Evolutionary conservation across 352 stramenopile species (phyloP).

Genomic region (Pseudoperonospora humuli): DNA sequence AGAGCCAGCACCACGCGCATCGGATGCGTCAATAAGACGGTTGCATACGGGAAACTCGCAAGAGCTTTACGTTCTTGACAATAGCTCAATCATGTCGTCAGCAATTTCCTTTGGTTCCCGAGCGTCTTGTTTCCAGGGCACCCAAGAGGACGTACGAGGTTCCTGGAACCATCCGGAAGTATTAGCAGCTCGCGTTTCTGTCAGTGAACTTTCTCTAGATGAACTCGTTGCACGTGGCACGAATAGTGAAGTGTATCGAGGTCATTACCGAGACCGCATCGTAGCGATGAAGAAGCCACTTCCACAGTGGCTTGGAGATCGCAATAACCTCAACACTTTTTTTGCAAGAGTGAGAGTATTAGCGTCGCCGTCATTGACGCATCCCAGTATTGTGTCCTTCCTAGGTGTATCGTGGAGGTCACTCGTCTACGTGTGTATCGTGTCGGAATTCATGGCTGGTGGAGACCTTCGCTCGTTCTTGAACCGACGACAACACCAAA

Average conservation of each 20-base stretch:
- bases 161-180: conserved; percentile 25
- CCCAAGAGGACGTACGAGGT: conserved; percentile 1
- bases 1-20: conserved; percentile 6
- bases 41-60: conserved; percentile 4
- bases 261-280: conserved; percentile 24
- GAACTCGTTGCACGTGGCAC: conserved; percentile 25
- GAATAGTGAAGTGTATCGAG: conserved; percentile 57
- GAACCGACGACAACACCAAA: conserved; percentile 21
- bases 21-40: conserved; percentile 7
- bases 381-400: conserved; percentile 38
- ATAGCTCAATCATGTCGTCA: conserved; percentile 10
- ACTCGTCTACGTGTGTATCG: conserved; percentile 34
- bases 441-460: conserved; percentile 53
- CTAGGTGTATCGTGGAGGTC: conserved; percentile 46
- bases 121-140: conserved; percentile 4
- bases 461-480: conserved; percentile 41
- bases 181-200: conserved; percentile 10
- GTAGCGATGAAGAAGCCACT: conserved; percentile 58
- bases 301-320: conserved; percentile 32
- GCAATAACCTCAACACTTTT: conserved; percentile 35
- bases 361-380: conserved; percentile 30
- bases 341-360: conserved; percentile 36
- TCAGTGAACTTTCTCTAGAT: conserved; percentile 20
- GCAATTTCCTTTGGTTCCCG: conserved; percentile 18
- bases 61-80: conserved; percentile 16